A percentile compares a stretch with the other conserved stretches of the same genome.
phyloP scores from a whole-genome alignment of 306 rosid species.

The Herpetospermum pedunculosum region DNA sequence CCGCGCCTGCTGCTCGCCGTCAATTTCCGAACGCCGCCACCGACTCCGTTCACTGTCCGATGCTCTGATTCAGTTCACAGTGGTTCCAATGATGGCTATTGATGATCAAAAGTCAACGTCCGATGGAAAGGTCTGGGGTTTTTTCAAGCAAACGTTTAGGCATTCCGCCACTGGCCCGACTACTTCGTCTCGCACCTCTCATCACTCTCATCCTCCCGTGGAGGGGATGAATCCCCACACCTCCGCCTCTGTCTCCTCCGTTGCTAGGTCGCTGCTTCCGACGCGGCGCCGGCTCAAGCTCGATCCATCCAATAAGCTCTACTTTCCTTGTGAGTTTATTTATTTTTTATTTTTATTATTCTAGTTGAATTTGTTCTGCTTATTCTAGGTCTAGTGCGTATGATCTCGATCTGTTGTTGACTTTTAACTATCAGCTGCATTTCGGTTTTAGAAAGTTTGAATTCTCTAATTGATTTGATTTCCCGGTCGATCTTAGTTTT shows the following conservation, averaged over 20 bases:
- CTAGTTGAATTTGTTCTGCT: background rate
- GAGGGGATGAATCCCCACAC: slow-evolving; percentile 45
- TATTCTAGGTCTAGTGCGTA: background rate
- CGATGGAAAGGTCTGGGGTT: slow-evolving; percentile 82
- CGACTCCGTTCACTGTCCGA: background rate
- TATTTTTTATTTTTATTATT: background rate
- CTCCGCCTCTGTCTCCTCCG: slow-evolving; percentile 72
- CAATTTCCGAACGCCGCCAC: background rate
- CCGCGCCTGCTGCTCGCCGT: background rate
- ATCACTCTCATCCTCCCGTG: slow-evolving; percentile 16
- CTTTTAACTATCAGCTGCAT: background rate
- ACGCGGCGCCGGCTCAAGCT: slow-evolving; percentile 97
- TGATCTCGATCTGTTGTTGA: slow-evolving; percentile 2
- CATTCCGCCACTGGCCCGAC: slow-evolving; percentile 26
- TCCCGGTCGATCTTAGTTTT: background rate
- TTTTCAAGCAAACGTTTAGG: slow-evolving; percentile 73
- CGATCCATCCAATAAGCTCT: slow-evolving; percentile 84
- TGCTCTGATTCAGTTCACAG: slow-evolving; percentile 18
- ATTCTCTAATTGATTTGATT: background rate
- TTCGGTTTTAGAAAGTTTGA: background rate
- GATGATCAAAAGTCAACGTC: slow-evolving; percentile 58
- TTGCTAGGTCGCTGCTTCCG: slow-evolving; percentile 82
- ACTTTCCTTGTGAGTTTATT: slow-evolving; percentile 65
- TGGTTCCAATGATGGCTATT: slow-evolving; percentile 41
- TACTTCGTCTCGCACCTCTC: slow-evolving; percentile 26